A percentile compares a stretch with the other conserved stretches of the same genome.
These are phyloP conservation scores for Macadamia integrifolia DNA, from an alignment of 164 flowering plant genomes.

Conservation along the genomic window DNA sequence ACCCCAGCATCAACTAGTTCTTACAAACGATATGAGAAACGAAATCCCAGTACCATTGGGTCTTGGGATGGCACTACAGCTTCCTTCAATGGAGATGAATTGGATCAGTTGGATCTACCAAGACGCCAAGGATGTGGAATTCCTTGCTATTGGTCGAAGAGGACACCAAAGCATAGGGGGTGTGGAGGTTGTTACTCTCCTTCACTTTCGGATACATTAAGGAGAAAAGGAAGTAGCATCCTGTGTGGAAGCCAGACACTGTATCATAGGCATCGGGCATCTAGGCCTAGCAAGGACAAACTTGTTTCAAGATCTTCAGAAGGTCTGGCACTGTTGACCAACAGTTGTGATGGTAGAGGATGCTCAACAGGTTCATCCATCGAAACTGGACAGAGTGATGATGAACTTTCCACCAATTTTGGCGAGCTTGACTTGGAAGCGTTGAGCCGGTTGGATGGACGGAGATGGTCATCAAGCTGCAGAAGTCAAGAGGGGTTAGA, in stretches of 20 bases:
- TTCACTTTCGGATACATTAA: constrained; percentile 77
- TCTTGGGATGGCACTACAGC: constrained; percentile 80
- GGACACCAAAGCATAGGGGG: constrained; percentile 49
- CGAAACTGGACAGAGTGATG: constrained; percentile 60
- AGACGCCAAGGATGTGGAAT: constrained; percentile 87
- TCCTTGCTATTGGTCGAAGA: constrained; percentile 87
- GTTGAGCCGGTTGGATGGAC: constrained; percentile 86
- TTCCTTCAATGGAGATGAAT: constrained; percentile 66
- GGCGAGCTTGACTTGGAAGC: constrained; percentile 96
- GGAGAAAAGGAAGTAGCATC: constrained; percentile 76
- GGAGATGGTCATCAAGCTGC: constrained; percentile 85
- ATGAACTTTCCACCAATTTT: constrained; percentile 78
- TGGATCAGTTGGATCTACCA: constrained; percentile 63
- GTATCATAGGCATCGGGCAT: constrained; percentile 32
- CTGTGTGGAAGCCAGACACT: constrained; percentile 61
- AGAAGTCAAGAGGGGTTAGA: constrained; percentile 73
- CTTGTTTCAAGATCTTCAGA: constrained; percentile 39
- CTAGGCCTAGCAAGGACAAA: constrained; percentile 36
- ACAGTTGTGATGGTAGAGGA: constrained; percentile 42
- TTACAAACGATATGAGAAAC: constrained; percentile 35
- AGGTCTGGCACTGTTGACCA: constrained; percentile 62
- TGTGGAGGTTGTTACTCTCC: constrained; percentile 81
- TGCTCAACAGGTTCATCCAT: constrained; percentile 62
- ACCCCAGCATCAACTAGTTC: constrained; percentile 88
- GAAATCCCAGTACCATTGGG: constrained; percentile 58